Base-by-base conservation (phyloP, 495 filamentous ascomycete genomes). In the Aspergillus nidulans region DNA sequence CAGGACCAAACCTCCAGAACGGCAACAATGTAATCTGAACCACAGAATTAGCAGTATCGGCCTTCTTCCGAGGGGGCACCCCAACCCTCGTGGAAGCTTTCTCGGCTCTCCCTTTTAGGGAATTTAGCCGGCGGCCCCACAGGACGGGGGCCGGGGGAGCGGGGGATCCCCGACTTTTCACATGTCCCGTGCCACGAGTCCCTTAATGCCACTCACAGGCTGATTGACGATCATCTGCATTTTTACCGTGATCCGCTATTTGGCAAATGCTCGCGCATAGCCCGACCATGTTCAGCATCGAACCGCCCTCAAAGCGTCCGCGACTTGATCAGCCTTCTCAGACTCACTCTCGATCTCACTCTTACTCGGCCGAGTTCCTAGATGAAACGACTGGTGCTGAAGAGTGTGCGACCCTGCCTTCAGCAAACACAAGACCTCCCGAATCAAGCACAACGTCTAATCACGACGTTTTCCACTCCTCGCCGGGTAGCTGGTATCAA, bases 401-500 rank as follows among this genome's bases (percentile, higher is more conserved):
- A 24, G 30, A 34, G 30, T 12, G 15, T 7, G 30, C 10, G 9
- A 10, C 30, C 30, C 30, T 12, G 30, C 30, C 9, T 12, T 12
- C 30, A 6, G 2, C 30, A 34, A 34, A 34, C 41, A 44, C 20
- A 21, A 21, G 12, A 44, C 41, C 18, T 24, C 20, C 41, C 41
- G 41, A 53, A 15, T 19, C 12, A 6, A 34, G 9, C 30, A 34
- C 30, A 6, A 34, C 30, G 30, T 12, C 30, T 12, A 34, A 6
- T 12, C 8, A 6, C 18, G 28, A 41, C 15, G 42, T 45, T 1
- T 58, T 63, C 26, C 44, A 60, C 10, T 53, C 51, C 16, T 45
- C 42, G 23, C 42, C 42, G 2, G 55, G 58, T 28, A 64, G 64
- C 55, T 70, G 69, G 67, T 52, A 57, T 47, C 64, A 66, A 26